A percentile compares a stretch with the other conserved stretches of the same genome.
These are phyloP conservation scores for Tirmania nivea DNA, from an alignment of 495 filamentous ascomycete species.

Conservation along the genomic window DNA sequence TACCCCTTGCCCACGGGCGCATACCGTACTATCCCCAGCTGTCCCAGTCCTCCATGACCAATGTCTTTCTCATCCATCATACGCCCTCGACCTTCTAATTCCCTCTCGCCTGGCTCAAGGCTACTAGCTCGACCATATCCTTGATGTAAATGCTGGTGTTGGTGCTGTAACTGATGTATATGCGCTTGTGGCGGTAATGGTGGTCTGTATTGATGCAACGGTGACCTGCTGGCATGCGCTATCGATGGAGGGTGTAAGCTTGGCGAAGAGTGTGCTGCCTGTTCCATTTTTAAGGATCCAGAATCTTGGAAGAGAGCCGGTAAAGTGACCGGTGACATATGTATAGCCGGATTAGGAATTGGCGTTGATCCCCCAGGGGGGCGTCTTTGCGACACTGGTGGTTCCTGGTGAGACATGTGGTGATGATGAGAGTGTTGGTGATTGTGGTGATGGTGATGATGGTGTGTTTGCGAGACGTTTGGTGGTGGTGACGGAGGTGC, in stretches of 20 bases:
- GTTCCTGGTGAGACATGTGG: not conserved
- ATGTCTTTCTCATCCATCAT: not conserved
- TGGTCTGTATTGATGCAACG: not conserved
- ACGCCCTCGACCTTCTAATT: not conserved
- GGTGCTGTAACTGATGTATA: not conserved
- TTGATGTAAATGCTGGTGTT: not conserved
- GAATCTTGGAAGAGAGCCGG: not conserved
- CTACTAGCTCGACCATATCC: not conserved
- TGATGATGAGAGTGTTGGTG: slow-evolving; percentile 1
- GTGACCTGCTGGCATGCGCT: not conserved
- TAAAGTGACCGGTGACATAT: not conserved
- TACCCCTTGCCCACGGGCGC: not conserved
- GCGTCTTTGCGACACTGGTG: not conserved
- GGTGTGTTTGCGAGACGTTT: slow-evolving; percentile 10
- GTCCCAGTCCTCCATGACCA: not conserved
- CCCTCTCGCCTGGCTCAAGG: not conserved
- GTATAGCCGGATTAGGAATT: not conserved
- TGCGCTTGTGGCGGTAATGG: not conserved
- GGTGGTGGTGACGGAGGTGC: slow-evolving; percentile 18
- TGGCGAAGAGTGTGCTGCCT: not conserved
- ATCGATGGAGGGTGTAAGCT: not conserved
- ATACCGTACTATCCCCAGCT: not conserved
- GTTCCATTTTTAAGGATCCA: not conserved
- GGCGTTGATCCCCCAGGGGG: not conserved
- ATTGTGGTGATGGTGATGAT: slow-evolving; percentile 19